phyloP scores from a whole-genome alignment of 73 alveolate species.

The Tetrahymena thermophila region DNA sequence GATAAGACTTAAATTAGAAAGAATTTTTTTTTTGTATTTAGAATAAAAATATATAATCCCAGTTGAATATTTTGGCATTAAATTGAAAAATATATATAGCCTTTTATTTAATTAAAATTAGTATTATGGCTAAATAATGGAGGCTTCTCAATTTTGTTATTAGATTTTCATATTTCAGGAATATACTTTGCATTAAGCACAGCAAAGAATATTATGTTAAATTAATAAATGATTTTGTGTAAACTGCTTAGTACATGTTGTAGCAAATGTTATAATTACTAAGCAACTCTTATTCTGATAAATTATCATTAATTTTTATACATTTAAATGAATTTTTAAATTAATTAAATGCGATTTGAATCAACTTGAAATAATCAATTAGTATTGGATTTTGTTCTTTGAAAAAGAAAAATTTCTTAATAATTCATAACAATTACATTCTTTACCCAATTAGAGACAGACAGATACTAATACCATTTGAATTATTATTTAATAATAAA shows the following conservation, averaged over 20 bases:
- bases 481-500: too few species aligned
- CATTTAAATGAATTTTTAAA: too few species aligned
- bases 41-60: neutral
- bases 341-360: neutral
- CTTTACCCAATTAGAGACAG: neutral
- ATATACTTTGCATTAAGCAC: neutral
- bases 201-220: too few species aligned
- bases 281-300: neutral
- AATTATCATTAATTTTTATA: too few species aligned
- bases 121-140: neutral
- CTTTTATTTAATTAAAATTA: neutral
- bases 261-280: neutral
- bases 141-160: neutral
- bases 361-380: neutral
- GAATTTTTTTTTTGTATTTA: neutral
- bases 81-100: neutral
- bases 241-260: neutral
- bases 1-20: neutral
- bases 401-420: too few species aligned
- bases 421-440: too few species aligned
- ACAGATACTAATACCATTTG: neutral
- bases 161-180: neutral
- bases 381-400: neutral
- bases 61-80: neutral
- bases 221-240: neutral